A percentile compares a stretch with the other conserved stretches of the same genome.
These are phyloP conservation scores for Claviceps humidiphila DNA, from an alignment of 2,329 filamentous ascomycete genomes.

Conservation along the genomic window DNA sequence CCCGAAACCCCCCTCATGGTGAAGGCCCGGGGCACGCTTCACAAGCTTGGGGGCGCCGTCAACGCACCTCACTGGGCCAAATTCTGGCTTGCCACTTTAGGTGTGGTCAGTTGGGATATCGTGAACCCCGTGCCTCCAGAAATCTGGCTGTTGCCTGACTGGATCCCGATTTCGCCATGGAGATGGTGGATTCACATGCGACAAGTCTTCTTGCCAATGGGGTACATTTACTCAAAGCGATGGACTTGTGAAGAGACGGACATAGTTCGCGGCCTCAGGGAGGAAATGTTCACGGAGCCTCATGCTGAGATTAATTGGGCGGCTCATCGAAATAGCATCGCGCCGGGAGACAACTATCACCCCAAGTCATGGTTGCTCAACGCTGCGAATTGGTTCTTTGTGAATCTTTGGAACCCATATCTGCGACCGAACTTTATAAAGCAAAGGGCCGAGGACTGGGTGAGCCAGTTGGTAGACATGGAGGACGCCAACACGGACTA, in stretches of 20 bases:
- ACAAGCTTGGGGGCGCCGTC: constrained; percentile 73
- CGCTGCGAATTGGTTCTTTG: constrained; percentile 62
- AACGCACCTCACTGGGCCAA: constrained; percentile 93
- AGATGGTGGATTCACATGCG: constrained; percentile 98
- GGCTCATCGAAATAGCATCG: constrained; percentile 69
- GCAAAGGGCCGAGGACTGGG: constrained; percentile 64
- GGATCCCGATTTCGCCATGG: constrained; percentile 82
- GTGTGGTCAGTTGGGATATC: constrained; percentile 75
- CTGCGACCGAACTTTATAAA: constrained; percentile 54
- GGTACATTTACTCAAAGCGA: constrained; percentile 71
- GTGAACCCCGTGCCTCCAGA: constrained; percentile 93
- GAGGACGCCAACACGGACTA: constrained; percentile 91
- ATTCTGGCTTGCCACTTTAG: constrained; percentile 80
- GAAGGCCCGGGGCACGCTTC: constrained; percentile 68
- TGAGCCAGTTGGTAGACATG: constrained; percentile 70
- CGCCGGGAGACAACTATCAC: constrained; percentile 74
- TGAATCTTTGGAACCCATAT: constrained; percentile 68
- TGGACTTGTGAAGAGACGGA: constrained; percentile 68
- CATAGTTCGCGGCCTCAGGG: constrained; percentile 55
- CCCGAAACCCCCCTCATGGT: constrained; percentile 76
- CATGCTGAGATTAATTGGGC: constrained; percentile 69
- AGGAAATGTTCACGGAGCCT: constrained; percentile 72
- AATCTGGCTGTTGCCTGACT: constrained; percentile 84
- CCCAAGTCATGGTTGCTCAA: constrained; percentile 81
- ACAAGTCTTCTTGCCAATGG: constrained; percentile 90